Base-by-base conservation (phyloP, 768 basidiomycete genomes). In the Pleurotus ostreatus region DNA sequence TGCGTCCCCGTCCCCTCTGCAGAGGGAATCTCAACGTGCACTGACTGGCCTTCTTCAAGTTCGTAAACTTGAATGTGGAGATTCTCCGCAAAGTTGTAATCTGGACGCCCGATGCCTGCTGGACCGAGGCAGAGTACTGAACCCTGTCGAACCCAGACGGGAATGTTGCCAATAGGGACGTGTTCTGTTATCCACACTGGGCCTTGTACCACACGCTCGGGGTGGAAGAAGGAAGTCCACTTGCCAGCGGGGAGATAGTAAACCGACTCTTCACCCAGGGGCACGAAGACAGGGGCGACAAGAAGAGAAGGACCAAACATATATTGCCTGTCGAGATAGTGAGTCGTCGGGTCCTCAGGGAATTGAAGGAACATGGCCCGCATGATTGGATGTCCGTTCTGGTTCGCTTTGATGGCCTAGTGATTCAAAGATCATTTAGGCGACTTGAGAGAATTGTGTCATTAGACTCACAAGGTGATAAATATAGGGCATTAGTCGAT, bases 401-500 rank as follows among this genome's bases (percentile, higher is more conserved):
- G 46, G 61, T 77, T 72, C 3, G 82, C 79, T 63, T 81, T 64
- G 6, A 83, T 74, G 5, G 84, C 80, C 83, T 84, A 59, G 0
- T 53, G 15, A 20, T 22, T 22, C 3, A 30, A 30, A 34, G 9
- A 34, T 8, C 0, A 9, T 34, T 34, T 4, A 34, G 30, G 30
- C 1, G 11, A 9, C 9, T 11, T 9, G 30, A 34, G 30, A 9
- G 30, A 34, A 34, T 2, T 9, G 9, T 34, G 11, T 34, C 12
- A 15, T 23, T 2, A 5, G 34, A 66, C 76, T 56, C 60, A 83
- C 82, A 56, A 82, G 68, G 46, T 77, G 68, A 58, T 84, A 84
- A 12, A 91, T 67, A 66, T 89, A 89, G 0, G 88, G 89, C 86
- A 89, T 89, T 49, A 91, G 70, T 38, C 85, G 71, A 68, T 88